Conservation (phyloP, 768 basidiomycete species). For the Kwoniella europaea region DNA sequence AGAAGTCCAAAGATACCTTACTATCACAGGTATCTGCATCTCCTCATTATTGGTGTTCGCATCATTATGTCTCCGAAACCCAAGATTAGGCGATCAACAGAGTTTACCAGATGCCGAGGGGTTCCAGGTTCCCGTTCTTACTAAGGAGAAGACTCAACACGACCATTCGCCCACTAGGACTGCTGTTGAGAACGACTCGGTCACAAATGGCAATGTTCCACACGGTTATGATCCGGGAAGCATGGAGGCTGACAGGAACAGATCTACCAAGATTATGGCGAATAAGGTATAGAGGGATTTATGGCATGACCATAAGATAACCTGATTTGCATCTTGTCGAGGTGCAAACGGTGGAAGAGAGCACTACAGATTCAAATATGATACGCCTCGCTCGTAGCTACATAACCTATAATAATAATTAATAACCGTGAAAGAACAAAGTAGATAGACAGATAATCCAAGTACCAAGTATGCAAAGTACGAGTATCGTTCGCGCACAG, state of each 20-base stretch:
- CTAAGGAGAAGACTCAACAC: neutral
- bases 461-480: too few relatives aligned
- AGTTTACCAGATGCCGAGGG: constrained; percentile 43
- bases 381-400: too few relatives aligned
- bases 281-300: neutral
- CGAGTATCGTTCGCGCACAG: too few relatives aligned
- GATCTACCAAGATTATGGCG: constrained; percentile 6
- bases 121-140: constrained; percentile 5
- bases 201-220: neutral
- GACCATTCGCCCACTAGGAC: constrained; percentile 8
- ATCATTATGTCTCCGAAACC: constrained; percentile 38
- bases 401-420: too few relatives aligned
- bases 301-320: neutral
- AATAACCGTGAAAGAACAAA: too few relatives aligned
- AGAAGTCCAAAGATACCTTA: constrained; percentile 44
- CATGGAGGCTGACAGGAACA: neutral
- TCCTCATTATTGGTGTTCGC: constrained; percentile 33
- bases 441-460: too few relatives aligned
- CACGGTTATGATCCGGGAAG: constrained; percentile 13
- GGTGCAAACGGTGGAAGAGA: too few relatives aligned
- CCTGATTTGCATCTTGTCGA: too few relatives aligned
- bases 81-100: constrained; percentile 37
- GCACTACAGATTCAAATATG: too few relatives aligned
- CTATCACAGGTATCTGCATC: constrained; percentile 47
- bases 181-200: neutral